phyloP scores from a whole-genome alignment of 2,329 filamentous ascomycete genomes.

The Penicillium sp. region DNA sequence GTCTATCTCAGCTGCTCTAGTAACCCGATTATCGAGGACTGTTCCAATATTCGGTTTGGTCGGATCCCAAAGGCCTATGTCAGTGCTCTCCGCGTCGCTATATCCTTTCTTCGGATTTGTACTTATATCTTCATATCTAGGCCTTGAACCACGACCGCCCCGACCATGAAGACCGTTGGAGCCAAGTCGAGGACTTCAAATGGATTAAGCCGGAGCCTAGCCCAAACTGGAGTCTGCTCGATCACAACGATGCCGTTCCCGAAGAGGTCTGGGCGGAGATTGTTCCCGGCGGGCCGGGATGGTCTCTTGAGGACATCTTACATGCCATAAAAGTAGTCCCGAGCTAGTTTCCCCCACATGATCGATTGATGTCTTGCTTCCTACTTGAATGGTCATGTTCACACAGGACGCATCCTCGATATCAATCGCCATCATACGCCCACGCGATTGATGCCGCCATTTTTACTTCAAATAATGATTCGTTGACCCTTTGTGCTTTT shows the following conservation, averaged over 20 bases:
- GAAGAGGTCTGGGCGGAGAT: conserved; percentile 61
- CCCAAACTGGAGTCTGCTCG: conserved; percentile 74
- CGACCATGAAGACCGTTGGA: conserved; percentile 60
- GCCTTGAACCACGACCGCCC: conserved; percentile 26
- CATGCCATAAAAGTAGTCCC: conserved; percentile 28
- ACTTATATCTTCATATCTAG: conserved; percentile 17
- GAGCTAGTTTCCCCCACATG: conserved; percentile 7
- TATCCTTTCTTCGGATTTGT: background rate
- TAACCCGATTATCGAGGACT: conserved; percentile 90
- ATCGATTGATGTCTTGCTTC: background rate
- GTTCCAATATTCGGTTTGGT: conserved; percentile 66
- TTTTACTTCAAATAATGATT: background rate
- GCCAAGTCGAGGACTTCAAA: conserved; percentile 92
- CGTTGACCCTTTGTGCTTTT: background rate
- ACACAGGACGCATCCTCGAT: background rate
- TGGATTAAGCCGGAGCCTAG: conserved; percentile 82
- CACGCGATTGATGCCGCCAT: background rate
- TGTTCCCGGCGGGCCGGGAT: conserved; percentile 55
- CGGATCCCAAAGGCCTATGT: conserved; percentile 63
- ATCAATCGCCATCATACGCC: background rate
- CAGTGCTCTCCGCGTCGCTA: conserved; percentile 30
- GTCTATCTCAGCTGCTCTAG: conserved; percentile 75
- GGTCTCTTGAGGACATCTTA: conserved; percentile 59
- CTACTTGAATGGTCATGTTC: background rate
- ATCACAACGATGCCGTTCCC: conserved; percentile 50